Evolutionary conservation across 805 yeast genomes (phyloP).

Genomic region (Debaryomyces castellii): DNA sequence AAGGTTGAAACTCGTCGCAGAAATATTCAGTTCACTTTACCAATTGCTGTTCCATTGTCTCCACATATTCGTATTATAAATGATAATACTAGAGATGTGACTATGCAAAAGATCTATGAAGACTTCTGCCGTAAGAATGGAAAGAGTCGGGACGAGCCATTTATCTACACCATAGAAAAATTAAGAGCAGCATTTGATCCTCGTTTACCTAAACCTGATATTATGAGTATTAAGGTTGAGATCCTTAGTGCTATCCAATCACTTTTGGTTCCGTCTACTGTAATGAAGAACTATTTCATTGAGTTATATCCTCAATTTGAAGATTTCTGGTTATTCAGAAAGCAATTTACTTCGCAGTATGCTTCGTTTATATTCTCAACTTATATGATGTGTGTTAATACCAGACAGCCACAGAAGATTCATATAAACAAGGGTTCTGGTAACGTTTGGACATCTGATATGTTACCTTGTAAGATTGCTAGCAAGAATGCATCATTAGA

Average conservation of each 20-base stretch:
- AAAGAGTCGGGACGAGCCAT: conserved; percentile 83
- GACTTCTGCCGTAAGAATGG: conserved; percentile 73
- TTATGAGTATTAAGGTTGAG: conserved; percentile 84
- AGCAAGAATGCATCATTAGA: conserved; percentile 50
- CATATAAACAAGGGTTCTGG: conserved; percentile 81
- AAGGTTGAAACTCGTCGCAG: conserved; percentile 89
- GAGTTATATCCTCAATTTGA: conserved; percentile 73
- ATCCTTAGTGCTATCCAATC: conserved; percentile 89
- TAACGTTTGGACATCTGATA: conserved; percentile 88
- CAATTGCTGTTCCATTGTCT: conserved; percentile 89
- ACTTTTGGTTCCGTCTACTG: conserved; percentile 78
- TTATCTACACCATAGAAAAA: conserved; percentile 81
- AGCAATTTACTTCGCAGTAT: conserved; percentile 91
- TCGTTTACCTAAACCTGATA: conserved; percentile 88
- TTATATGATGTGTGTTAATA: conserved; percentile 89
- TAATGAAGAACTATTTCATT: conserved; percentile 76
- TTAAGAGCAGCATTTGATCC: conserved; percentile 92
- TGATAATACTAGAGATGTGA: conserved; percentile 74
- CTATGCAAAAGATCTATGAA: conserved; percentile 84
- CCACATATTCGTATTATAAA: conserved; percentile 90
- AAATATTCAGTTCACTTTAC: conserved; percentile 79
- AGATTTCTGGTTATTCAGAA: conserved; percentile 96
- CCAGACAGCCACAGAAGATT: conserved; percentile 92
- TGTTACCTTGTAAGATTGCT: conserved; percentile 86
- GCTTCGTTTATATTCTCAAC: conserved; percentile 92